Percentiles rank a stretch among this genome's conserved stretches.
Evolutionary conservation across 2,329 filamentous ascomycete species (phyloP).

Genomic region (Sporothrix phasma): DNA sequence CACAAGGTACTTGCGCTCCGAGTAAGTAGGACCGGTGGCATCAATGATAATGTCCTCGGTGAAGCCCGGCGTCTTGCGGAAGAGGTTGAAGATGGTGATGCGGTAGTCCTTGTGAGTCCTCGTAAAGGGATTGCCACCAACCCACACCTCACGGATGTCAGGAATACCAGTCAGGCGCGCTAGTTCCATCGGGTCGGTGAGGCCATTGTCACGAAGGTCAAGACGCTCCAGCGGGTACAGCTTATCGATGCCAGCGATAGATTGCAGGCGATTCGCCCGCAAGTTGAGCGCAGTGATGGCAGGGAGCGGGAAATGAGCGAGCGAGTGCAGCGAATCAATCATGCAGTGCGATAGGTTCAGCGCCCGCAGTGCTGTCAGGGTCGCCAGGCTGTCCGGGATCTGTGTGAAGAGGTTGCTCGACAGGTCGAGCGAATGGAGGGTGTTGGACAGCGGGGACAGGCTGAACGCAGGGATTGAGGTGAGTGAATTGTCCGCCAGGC

Average conservation of each 20-base stretch:
- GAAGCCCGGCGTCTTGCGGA: slow-evolving; percentile 81
- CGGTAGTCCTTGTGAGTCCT: slow-evolving; percentile 79
- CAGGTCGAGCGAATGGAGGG: slow-evolving; percentile 81
- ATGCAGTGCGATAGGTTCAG: slow-evolving; percentile 94
- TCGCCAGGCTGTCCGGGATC: slow-evolving; percentile 82
- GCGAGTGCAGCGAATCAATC: slow-evolving; percentile 87
- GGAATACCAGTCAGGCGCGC: slow-evolving; percentile 84
- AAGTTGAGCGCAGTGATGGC: slow-evolving; percentile 91
- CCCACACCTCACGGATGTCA: slow-evolving; percentile 85
- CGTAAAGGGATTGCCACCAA: slow-evolving; percentile 84
- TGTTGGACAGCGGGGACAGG: slow-evolving; percentile 73
- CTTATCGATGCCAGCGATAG: slow-evolving; percentile 81
- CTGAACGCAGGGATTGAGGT: slow-evolving; percentile 68
- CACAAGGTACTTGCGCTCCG: slow-evolving; percentile 73
- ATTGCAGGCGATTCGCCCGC: slow-evolving; percentile 75
- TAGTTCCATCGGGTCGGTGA: slow-evolving; percentile 85
- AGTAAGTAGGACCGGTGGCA: slow-evolving; percentile 68
- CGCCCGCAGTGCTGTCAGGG: slow-evolving; percentile 76
- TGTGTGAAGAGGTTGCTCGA: slow-evolving; percentile 91
- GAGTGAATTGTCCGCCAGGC: slow-evolving; percentile 82
- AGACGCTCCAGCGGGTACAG: slow-evolving; percentile 80
- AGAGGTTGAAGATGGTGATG: slow-evolving; percentile 89
- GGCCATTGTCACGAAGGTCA: slow-evolving; percentile 79
- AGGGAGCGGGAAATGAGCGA: slow-evolving; percentile 76
- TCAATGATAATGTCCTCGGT: slow-evolving; percentile 87